A percentile compares a stretch with the other conserved stretches of the same genome.
Conservation (phyloP, 2,329 filamentous ascomycete genomes). For the Aspergillus viridinutans region DNA sequence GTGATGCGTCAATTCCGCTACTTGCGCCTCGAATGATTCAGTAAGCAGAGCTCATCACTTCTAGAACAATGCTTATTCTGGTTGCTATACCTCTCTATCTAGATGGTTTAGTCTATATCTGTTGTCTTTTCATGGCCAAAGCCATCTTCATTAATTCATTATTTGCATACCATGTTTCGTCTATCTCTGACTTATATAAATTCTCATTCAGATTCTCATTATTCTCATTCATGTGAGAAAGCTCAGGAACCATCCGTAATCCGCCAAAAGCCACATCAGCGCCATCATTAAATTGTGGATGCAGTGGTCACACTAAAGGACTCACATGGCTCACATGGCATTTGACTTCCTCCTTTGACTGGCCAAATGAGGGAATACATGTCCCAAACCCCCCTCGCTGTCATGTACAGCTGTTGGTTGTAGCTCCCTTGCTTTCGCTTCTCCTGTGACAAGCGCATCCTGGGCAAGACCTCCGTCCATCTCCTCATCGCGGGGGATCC, state of each 20-base stretch:
- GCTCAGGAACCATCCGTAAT: background rate
- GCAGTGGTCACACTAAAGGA: background rate
- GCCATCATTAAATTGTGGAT: background rate
- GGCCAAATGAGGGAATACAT: conserved; percentile 37
- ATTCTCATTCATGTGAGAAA: background rate
- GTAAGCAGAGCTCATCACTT: background rate
- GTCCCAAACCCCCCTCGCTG: conserved; percentile 21
- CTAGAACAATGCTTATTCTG: background rate
- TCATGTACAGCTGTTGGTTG: conserved; percentile 1
- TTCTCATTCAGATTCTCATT: background rate
- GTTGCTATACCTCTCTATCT: background rate
- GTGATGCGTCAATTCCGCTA: background rate
- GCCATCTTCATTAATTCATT: background rate
- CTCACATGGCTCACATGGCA: background rate
- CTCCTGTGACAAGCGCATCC: background rate
- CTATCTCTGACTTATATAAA: background rate
- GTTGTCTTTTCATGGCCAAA: too few species aligned
- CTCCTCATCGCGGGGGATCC: background rate
- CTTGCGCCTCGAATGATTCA: background rate
- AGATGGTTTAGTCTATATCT: too few species aligned
- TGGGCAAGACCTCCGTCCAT: background rate
- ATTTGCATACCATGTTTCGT: background rate
- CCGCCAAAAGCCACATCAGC: background rate
- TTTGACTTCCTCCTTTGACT: conserved; percentile 11
- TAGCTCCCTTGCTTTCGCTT: background rate